These are phyloP conservation scores for Pyricularia grisea DNA, from an alignment of 2,329 filamentous ascomycete species.

Conservation along the genomic window DNA sequence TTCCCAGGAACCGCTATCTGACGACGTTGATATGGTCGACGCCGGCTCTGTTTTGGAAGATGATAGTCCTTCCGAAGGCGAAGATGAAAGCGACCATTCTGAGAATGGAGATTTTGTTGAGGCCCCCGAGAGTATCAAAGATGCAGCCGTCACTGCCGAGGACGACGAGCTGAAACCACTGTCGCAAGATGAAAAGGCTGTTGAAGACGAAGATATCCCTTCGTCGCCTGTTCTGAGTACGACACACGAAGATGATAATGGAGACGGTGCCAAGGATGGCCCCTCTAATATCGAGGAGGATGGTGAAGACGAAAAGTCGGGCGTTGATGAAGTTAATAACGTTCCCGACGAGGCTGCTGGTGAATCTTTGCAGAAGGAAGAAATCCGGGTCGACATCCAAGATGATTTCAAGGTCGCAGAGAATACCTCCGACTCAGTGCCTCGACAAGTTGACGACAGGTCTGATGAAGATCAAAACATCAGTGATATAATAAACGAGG, in stretches of 20 bases:
- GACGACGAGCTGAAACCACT: neutral
- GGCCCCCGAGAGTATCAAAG: neutral
- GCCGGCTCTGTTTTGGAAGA: neutral
- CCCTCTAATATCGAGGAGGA: neutral
- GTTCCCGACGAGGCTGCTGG: neutral
- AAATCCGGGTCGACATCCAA: neutral
- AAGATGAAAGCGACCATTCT: neutral
- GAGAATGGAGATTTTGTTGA: neutral
- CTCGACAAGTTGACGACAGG: neutral
- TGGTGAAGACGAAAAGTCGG: neutral
- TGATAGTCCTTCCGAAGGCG: neutral
- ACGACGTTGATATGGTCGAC: neutral
- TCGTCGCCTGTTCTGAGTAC: neutral
- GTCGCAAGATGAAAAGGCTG: neutral
- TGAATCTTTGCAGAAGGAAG: neutral
- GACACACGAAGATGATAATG: neutral
- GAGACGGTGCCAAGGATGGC: neutral
- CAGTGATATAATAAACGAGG: neutral
- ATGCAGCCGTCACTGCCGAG: neutral
- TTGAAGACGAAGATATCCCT: neutral
- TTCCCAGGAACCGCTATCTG: conserved; percentile 3
- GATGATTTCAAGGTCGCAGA: neutral
- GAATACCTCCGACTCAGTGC: neutral
- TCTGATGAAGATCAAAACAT: neutral
- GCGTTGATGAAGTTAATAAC: neutral